Conservation (phyloP, 108 stramenopile genomes). For the Chaetoceros muelleri region DNA sequence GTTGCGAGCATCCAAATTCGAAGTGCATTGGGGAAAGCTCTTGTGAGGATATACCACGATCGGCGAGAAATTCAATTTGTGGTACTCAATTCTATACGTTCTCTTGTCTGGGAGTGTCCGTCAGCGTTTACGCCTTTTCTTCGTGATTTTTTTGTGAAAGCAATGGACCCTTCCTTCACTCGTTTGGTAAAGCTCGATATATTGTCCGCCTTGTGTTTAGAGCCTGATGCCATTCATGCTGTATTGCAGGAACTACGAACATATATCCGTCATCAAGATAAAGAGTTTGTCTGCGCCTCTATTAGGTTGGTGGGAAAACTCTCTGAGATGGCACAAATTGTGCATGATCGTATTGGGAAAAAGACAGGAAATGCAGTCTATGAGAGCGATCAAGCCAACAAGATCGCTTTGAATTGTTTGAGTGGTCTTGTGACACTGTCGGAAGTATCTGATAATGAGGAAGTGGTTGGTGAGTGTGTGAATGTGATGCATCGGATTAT, state of each 20-base stretch:
- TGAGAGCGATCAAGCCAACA: constrained; percentile 52
- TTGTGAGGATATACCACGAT: constrained; percentile 92
- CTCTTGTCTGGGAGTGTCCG: constrained; percentile 84
- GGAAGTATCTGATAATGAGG: constrained; percentile 43
- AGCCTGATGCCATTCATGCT: constrained; percentile 66
- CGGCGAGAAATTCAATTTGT: constrained; percentile 95
- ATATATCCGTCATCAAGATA: constrained; percentile 84
- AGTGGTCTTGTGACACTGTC: constrained; percentile 81
- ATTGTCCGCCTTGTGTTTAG: constrained; percentile 69
- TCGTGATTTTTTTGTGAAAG: constrained; percentile 90
- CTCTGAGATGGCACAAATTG: constrained; percentile 66
- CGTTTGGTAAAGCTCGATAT: constrained; percentile 95
- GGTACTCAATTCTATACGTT: constrained; percentile 84
- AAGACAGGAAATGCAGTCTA: constrained; percentile 17
- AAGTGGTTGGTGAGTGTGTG: constrained; percentile 87
- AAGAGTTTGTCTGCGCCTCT: constrained; percentile 80
- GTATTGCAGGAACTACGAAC: constrained; percentile 88
- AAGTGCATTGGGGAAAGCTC: constrained; percentile 82
- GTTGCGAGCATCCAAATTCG: constrained; percentile 67
- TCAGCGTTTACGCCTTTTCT: constrained; percentile 93
- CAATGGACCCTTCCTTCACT: constrained; percentile 85
- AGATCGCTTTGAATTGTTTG: constrained; percentile 68
- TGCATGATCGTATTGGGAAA: constrained; percentile 57
- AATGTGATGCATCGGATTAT: constrained; percentile 80
- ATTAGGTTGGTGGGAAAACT: constrained; percentile 86